These are phyloP conservation scores for Boletus sp. DNA, from an alignment of 1,284 basidiomycete genomes.

Conservation along the genomic window DNA sequence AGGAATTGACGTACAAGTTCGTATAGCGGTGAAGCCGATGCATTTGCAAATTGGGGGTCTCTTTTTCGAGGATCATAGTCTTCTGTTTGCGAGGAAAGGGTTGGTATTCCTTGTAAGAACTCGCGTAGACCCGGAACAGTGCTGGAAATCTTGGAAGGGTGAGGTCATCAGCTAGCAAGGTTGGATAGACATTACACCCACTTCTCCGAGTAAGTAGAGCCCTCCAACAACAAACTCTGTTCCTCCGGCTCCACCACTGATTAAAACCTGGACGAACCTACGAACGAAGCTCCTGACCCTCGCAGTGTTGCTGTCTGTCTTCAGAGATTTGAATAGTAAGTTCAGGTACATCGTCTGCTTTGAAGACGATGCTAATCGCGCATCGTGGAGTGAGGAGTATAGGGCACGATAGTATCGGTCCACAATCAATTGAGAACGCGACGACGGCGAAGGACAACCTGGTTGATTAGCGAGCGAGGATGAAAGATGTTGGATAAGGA, in stretches of 20 bases:
- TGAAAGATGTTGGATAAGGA: constrained; percentile 86
- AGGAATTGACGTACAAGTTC: constrained; percentile 63
- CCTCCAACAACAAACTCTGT: constrained; percentile 91
- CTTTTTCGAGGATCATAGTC: constrained; percentile 86
- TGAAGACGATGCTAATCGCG: constrained; percentile 76
- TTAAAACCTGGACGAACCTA: constrained; percentile 83
- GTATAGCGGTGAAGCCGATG: constrained; percentile 81
- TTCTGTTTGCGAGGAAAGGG: constrained; percentile 40
- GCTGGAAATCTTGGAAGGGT: constrained; percentile 61
- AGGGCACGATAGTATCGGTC: constrained; percentile 91
- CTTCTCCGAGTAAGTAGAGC: constrained; percentile 71
- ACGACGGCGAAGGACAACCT: constrained; percentile 35
- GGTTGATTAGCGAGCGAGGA: constrained; percentile 43
- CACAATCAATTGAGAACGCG: constrained; percentile 52
- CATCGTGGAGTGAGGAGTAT: constrained; percentile 86
- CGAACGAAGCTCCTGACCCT: constrained; percentile 84
- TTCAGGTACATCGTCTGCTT: constrained; percentile 99
- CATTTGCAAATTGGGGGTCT: constrained; percentile 86
- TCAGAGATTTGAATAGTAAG: constrained; percentile 89
- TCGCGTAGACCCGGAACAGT: constrained; percentile 66
- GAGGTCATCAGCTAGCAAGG: background rate
- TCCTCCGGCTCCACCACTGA: constrained; percentile 63
- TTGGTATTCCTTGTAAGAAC: constrained; percentile 51
- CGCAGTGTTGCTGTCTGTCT: constrained; percentile 65
- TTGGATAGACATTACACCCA: constrained; percentile 29